A percentile compares a stretch with the other conserved stretches of the same genome.
Conservation (phyloP, 345 rosid species). For the Salix viminalis region DNA sequence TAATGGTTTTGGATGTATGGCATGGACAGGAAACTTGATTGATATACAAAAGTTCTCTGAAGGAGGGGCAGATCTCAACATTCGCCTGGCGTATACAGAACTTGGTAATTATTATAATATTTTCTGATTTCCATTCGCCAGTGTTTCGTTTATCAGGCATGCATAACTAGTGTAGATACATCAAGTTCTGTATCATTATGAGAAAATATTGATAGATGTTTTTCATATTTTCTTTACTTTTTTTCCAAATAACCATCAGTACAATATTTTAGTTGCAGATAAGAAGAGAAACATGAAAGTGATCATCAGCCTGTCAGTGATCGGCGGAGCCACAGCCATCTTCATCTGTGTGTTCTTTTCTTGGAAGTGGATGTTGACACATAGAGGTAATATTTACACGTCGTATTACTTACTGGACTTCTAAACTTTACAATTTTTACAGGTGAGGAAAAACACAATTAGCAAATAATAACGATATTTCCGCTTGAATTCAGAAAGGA, state of each 20-base stretch:
- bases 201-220: not conserved
- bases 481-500: not conserved
- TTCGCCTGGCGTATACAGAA: constrained; percentile 16
- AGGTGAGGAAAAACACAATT: not conserved
- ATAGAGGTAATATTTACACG: not conserved
- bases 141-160: no score
- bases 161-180: not conserved
- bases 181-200: not conserved
- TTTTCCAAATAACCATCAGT: no score
- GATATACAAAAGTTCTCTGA: constrained; percentile 11
- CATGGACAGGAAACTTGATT: constrained; percentile 11
- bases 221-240: not conserved
- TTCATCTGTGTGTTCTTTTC: not conserved
- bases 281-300: no score
- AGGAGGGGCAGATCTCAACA: constrained; percentile 13
- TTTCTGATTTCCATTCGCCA: not conserved
- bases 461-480: not conserved
- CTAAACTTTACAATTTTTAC: not conserved
- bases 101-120: not conserved
- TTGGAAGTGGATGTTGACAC: not conserved
- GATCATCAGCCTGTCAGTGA: not conserved
- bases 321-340: not conserved
- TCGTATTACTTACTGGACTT: not conserved
- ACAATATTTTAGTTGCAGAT: not conserved
- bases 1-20: constrained; percentile 10